phyloP scores from a whole-genome alignment of 140 eudicot species.

The Erigeron philadelphicus region DNA sequence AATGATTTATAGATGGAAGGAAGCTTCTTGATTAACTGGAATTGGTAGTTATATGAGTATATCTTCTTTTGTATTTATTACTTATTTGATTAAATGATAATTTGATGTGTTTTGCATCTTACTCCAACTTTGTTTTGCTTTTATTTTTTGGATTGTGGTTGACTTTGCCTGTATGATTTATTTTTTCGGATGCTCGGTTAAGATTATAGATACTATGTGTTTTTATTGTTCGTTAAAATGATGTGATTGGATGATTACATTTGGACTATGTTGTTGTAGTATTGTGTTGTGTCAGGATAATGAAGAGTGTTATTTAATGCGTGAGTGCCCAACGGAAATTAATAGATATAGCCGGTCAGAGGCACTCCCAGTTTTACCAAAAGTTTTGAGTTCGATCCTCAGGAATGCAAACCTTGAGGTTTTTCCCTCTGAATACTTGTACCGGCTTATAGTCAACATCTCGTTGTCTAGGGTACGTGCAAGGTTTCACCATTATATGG shows the following conservation, averaged over 20 bases:
- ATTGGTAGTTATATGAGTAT: slow-evolving; percentile 14
- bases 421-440: too few species aligned
- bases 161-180: slow-evolving; percentile 17
- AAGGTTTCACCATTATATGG: too few species aligned
- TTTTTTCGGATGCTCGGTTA: neutral
- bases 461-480: too few species aligned
- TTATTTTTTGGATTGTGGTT: slow-evolving; percentile 1
- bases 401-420: too few species aligned
- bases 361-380: too few species aligned
- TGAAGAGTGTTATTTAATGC: too few species aligned
- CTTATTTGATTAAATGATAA: neutral
- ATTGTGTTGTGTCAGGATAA: too few species aligned
- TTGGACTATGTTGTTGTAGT: too few species aligned
- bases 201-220: neutral
- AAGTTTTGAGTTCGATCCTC: too few species aligned
- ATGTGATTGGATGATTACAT: slow-evolving; percentile 8
- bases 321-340: too few species aligned
- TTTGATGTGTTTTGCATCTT: slow-evolving; percentile 25
- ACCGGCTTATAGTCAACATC: too few species aligned
- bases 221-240: neutral
- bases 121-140: slow-evolving; percentile 20
- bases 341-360: too few species aligned
- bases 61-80: neutral
- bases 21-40: slow-evolving; percentile 6
- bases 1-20: slow-evolving; percentile 12